These are phyloP conservation scores for Phytomonas sp. DNA, from an alignment of 208 protist genomes.

Conservation along the genomic window DNA sequence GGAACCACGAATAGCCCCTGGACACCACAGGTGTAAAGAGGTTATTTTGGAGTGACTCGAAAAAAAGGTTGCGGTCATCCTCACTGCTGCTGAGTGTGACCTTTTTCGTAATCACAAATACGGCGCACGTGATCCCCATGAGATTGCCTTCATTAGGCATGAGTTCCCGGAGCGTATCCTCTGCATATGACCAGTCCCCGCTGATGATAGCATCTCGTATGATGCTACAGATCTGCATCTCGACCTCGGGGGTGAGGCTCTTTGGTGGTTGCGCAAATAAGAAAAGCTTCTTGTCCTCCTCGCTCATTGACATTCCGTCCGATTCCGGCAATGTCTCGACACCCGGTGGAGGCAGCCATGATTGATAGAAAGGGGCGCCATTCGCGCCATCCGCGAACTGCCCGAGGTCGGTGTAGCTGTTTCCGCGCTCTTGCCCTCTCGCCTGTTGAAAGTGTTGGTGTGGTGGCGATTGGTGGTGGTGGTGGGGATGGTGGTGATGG, in stretches of 20 bases:
- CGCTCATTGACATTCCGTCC: constrained; percentile 18
- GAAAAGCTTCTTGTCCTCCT: constrained; percentile 64
- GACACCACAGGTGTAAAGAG: constrained; percentile 40
- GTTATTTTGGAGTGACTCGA: constrained; percentile 27
- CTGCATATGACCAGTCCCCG: constrained; percentile 32
- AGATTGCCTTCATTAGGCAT: constrained; percentile 34
- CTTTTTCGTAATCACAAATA: constrained; percentile 56
- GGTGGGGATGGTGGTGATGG: constrained; percentile 15
- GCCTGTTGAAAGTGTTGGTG: constrained; percentile 18
- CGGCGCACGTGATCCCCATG: constrained; percentile 45
- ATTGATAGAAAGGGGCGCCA: constrained; percentile 17
- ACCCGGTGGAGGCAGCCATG: constrained; percentile 15
- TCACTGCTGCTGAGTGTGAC: constrained; percentile 33
- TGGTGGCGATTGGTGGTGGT: constrained; percentile 16
- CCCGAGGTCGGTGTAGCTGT: constrained; percentile 38
- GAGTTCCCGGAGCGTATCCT: constrained; percentile 25
- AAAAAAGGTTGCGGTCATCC: constrained; percentile 41
- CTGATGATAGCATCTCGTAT: constrained; percentile 52
- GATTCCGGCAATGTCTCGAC: constrained; percentile 11
- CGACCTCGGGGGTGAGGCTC: constrained; percentile 38
- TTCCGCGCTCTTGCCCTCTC: constrained; percentile 20
- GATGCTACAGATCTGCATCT: constrained; percentile 39
- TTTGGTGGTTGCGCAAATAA: constrained; percentile 57
- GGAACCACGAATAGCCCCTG: constrained; percentile 71
- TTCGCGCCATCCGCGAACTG: constrained; percentile 15